A percentile compares a stretch with the other conserved stretches of the same genome.
These are phyloP conservation scores for Elaeagnus macrophylla DNA, from an alignment of 306 rosid genomes.

Conservation along the genomic window DNA sequence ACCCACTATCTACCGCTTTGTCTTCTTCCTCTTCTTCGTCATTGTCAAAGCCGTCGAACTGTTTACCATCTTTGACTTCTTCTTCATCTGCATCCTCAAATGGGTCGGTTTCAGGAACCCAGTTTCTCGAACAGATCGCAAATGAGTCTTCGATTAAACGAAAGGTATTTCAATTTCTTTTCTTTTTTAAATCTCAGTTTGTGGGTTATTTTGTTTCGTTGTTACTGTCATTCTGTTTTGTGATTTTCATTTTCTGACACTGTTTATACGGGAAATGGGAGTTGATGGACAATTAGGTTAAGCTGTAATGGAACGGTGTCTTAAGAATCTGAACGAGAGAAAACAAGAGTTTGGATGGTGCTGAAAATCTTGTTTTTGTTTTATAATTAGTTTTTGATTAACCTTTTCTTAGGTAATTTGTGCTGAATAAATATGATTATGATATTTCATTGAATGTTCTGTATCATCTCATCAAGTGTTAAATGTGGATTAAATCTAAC, in stretches of 20 bases:
- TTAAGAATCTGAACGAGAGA: too few relatives aligned
- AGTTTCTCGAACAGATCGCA: constrained; percentile 34
- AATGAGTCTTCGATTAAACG: constrained; percentile 21
- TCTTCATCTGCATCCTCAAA: constrained; percentile 21
- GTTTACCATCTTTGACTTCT: constrained; percentile 14
- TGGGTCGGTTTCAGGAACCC: constrained; percentile 21
- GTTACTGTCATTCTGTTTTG: background rate
- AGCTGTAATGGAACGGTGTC: background rate
- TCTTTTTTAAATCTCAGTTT: background rate
- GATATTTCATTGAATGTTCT: too few relatives aligned
- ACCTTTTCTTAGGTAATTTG: too few relatives aligned
- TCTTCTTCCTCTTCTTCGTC: constrained; percentile 17
- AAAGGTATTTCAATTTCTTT: constrained; percentile 36
- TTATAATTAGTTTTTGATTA: too few relatives aligned
- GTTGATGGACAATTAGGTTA: background rate
- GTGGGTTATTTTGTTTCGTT: background rate
- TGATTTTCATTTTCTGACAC: background rate
- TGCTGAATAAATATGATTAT: too few relatives aligned
- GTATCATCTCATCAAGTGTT: too few relatives aligned
- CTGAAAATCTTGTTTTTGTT: too few relatives aligned
- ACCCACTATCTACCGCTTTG: constrained; percentile 26
- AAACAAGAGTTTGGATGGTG: too few relatives aligned
- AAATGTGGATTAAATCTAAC: too few relatives aligned
- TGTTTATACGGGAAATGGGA: constrained; percentile 5
- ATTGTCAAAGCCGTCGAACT: constrained; percentile 18